Base-by-base conservation (phyloP, 106 monocot genomes). In the Dioscorea dumetorum region DNA sequence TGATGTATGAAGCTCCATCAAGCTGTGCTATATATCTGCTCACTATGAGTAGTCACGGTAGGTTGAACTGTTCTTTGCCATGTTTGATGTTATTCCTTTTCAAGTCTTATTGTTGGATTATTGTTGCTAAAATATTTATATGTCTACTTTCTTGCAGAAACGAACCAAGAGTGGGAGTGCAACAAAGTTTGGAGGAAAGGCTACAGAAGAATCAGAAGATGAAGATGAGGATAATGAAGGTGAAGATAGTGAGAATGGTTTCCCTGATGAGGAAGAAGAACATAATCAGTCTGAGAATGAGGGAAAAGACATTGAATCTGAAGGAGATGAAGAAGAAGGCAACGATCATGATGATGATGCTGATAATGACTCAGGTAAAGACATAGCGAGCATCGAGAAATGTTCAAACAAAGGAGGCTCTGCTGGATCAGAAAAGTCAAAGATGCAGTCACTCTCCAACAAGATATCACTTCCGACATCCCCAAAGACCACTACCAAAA, bases 401-500 rank as follows among this genome's bases (percentile, higher is more conserved):
- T 32, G 61, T 22, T 66, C 79, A 22, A 73, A 72, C 57, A 35
- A 34, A 31, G 58, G 69, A 59, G 33, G 31, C 3, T 59, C 71
- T 65, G 49, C 70, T 53, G 34, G 57, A 23, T 66, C 54, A 54
- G 71, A 52, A 48, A 74, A 78, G 66, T 24, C 24, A 16, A 75
- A 83, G 64, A 48, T 17, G 49, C 67, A 21, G 33, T 71, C 34
- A 60, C 73, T 58, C 22, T 50, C 73, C 41, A 91, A 74, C 58
- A 68, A 73, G 60, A 58, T 20, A 20, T 22, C 79, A 50, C 14
- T 49, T 17, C 24, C 52, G 35, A 58, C 34, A 53, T 50, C 61
- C 21, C 22, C 65, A 8, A 87, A 82, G 70, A 76, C 49, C 65
- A 70, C 74, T 70, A 22, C 24, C 28, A 82, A 66, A 54, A 73